Evolutionary conservation across 2,329 filamentous ascomycete genomes (phyloP), one percentile per base, ranked within the genome.

Genomic region (Thielaviopsis musarum): DNA sequence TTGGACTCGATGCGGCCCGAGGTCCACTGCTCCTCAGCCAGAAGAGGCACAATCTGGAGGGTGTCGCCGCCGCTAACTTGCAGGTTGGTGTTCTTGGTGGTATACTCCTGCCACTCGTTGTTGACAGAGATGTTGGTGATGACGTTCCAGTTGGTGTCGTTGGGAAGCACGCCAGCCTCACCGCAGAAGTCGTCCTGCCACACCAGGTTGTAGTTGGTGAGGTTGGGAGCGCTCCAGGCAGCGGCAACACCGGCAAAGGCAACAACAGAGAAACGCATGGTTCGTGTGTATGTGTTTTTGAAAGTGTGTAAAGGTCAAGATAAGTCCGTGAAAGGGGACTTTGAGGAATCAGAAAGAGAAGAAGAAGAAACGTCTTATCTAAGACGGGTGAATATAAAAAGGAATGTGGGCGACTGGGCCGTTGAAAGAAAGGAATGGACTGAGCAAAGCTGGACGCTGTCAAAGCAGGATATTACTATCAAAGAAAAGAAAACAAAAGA

Each of bases 1-100:
- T 70, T 73, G 62, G 73, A 72, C 69, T 82, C 78, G 64, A 82
- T 73, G 17, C 78, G 76, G 41, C 70, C 76, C 1, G 79, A 81
- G 0, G 77, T 79, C 79, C 79, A 82, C n/a, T 66, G 67, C 2
- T 61, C 60, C 3, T 67, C 60, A 19, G 72, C 70, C 56, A 70
- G 70, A 63, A 69, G 70, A 1, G 79, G 78, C 28, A 80, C 70
- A 53, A 82, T 67, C 65, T 80, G 77, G 2, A 81, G 65, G 0
- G 77, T 77, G 54, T 69, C 69, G 45, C 72, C 71, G 38, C 78
- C 78, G 41, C 72, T 77, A 56, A 77, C 67, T 61, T 78, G 76
- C 15, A 81, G 61, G 67, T 80, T 81, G 22, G 64, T 62, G 62
- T 68, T 72, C 58, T 70, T 72, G 22, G 67, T 67, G 1, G 73